Conservation (phyloP, 2,329 filamentous ascomycete genomes). For the Ilyonectria mors-panacis region DNA sequence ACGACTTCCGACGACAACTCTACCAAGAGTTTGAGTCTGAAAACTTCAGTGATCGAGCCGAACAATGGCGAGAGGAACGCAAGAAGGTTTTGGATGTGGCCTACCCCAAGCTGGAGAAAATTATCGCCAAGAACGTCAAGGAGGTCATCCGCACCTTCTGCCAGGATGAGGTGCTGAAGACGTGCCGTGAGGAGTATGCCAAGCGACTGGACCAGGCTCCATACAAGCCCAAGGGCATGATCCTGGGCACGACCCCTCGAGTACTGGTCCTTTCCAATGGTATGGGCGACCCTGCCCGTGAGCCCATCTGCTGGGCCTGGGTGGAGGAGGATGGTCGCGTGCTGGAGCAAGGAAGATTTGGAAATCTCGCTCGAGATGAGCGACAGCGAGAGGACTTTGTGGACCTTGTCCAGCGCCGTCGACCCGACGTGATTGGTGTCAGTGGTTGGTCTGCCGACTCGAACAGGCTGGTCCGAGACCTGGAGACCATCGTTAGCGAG, state of each 20-base stretch:
- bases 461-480: slow-evolving; percentile 83
- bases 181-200: slow-evolving; percentile 90
- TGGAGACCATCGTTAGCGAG: slow-evolving; percentile 84
- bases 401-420: slow-evolving; percentile 83
- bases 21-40: slow-evolving; percentile 92
- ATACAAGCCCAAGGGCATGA: slow-evolving; percentile 94
- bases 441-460: slow-evolving; percentile 92
- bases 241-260: slow-evolving; percentile 88
- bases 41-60: slow-evolving; percentile 94
- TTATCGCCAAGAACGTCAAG: slow-evolving; percentile 93
- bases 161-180: slow-evolving; percentile 90
- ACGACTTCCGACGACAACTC: slow-evolving; percentile 82
- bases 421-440: slow-evolving; percentile 91
- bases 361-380: slow-evolving; percentile 81
- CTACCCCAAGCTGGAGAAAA: slow-evolving; percentile 83
- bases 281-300: slow-evolving; percentile 78
- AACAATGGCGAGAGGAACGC: slow-evolving; percentile 93
- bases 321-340: slow-evolving; percentile 94
- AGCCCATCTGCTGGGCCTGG: slow-evolving; percentile 91
- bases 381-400: slow-evolving; percentile 78
- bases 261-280: slow-evolving; percentile 92
- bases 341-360: slow-evolving; percentile 89
- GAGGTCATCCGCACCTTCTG: slow-evolving; percentile 94
- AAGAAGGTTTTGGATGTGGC: slow-evolving; percentile 87
- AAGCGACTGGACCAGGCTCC: slow-evolving; percentile 95